Conservation (phyloP, 345 rosid species). For the Gossypium thurberi region DNA sequence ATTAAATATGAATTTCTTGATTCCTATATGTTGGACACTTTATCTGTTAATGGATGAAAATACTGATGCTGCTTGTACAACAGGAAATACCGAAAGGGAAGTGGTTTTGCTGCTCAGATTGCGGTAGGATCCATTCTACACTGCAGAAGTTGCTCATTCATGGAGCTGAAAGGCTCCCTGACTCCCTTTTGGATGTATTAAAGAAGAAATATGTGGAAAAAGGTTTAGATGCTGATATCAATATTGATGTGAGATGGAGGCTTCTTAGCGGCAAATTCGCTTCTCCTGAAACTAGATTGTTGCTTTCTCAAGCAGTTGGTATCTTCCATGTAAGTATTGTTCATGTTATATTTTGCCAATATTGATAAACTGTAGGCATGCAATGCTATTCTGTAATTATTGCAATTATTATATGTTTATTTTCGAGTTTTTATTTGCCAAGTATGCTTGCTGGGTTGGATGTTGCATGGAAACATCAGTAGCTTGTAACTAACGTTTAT, state of each 20-base stretch:
- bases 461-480: background rate
- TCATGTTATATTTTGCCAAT: slow-evolving; percentile 8
- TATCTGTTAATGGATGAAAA: slow-evolving; percentile 7
- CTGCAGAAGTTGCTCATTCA: slow-evolving; percentile 59
- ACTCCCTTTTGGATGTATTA: slow-evolving; percentile 44
- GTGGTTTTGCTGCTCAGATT: slow-evolving; percentile 85
- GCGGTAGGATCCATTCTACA: slow-evolving; percentile 63
- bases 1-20: background rate
- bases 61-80: slow-evolving; percentile 18
- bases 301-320: slow-evolving; percentile 83
- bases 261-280: slow-evolving; percentile 67
- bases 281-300: slow-evolving; percentile 48
- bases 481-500: background rate
- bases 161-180: slow-evolving; percentile 71
- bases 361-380: background rate
- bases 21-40: background rate
- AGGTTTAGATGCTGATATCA: slow-evolving; percentile 24
- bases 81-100: slow-evolving; percentile 91
- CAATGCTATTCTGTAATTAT: background rate
- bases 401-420: background rate
- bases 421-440: background rate
- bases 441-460: background rate
- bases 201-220: slow-evolving; percentile 46
- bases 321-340: slow-evolving; percentile 76
- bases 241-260: slow-evolving; percentile 78